Conservation (phyloP, 1,284 basidiomycete species). For the Pascua sp. region DNA sequence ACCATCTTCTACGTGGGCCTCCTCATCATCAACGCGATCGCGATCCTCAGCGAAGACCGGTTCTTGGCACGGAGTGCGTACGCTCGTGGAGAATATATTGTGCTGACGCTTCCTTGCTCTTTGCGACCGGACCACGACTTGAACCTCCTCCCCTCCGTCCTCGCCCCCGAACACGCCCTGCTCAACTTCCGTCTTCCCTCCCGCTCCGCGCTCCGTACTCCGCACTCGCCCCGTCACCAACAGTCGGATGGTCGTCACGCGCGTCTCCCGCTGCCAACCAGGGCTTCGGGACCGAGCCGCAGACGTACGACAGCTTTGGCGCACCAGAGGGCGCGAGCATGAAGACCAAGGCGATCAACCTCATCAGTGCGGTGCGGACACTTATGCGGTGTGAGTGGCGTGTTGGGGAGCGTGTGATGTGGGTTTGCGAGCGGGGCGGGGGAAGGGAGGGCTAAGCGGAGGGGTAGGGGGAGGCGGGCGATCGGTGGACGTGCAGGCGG, state of each 20-base stretch:
- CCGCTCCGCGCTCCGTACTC: neutral
- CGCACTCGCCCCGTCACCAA: constrained; percentile 9
- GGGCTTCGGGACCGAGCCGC: constrained; percentile 43
- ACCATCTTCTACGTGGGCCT: constrained; percentile 55
- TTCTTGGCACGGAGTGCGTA: constrained; percentile 85
- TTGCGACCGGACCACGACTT: neutral
- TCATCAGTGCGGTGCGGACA: constrained; percentile 89
- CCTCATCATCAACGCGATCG: constrained; percentile 86
- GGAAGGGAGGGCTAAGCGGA: constrained; percentile 1
- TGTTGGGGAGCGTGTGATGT: neutral
- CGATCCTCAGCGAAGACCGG: constrained; percentile 89
- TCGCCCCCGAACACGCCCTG: neutral
- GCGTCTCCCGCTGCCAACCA: constrained; percentile 49
- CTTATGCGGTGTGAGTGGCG: constrained; percentile 82
- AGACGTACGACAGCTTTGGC: constrained; percentile 46
- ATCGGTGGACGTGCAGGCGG: no score
- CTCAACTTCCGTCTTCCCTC: constrained; percentile 3
- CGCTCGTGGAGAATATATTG: neutral
- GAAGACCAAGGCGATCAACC: constrained; percentile 81
- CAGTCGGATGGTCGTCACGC: constrained; percentile 90
- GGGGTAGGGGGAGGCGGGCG: no score
- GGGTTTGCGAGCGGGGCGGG: neutral
- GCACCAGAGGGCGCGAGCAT: constrained; percentile 60
- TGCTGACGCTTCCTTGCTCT: constrained; percentile 2
- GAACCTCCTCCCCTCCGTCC: constrained; percentile 9